Evolutionary conservation across 139 green algal species (phyloP), one percentile per base, ranked within the genome.

Genomic region (Volvox reticuliferus): DNA sequence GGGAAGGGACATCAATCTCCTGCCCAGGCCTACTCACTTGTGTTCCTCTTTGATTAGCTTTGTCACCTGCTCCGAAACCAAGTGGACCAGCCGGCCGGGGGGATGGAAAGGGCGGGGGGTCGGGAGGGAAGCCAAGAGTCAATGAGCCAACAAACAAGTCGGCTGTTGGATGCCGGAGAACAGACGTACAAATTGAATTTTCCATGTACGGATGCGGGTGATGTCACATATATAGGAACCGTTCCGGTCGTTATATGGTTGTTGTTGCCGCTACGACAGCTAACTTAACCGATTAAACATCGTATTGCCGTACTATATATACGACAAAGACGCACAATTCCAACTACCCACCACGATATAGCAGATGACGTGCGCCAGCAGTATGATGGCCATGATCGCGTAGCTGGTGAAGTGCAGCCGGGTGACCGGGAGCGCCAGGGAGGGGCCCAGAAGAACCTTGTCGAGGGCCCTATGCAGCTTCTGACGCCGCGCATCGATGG

Each of bases 331-430:
- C 9, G 44, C 9, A 55, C 44, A 9, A 55, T 55, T 55, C 68
- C 19, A 44, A 20, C 20, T n/a, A 16, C 26, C 35, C 18, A 92
- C 68, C 12, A 89, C 55, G 2, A 79, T 36, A 65, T 87, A 92
- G 26, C 62, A 87, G 0, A 92, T 44, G 17, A 89, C 20, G 62
- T 92, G 89, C 62, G 68, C 32, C 33, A 76, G 1, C n/a, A 92
- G 18, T 69, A 92, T 89, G 13, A 79, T 28, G 0, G 26, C 22
- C 61, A 89, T 61, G 28, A 86, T 5, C 6, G 17, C 19, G 55
- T 73, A 87, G 12, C 22, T 67, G 82, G 55, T 16, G 21, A 33
- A 32, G 20, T 63, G 75, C 55, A 90, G 55, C 0, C 76, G 61
- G 36, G 69, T 33, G 32, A 90, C 24, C 13, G 75, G 86, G 21